Base-by-base conservation (phyloP, 805 yeast genomes). In the Saccharomyces paradoxus region DNA sequence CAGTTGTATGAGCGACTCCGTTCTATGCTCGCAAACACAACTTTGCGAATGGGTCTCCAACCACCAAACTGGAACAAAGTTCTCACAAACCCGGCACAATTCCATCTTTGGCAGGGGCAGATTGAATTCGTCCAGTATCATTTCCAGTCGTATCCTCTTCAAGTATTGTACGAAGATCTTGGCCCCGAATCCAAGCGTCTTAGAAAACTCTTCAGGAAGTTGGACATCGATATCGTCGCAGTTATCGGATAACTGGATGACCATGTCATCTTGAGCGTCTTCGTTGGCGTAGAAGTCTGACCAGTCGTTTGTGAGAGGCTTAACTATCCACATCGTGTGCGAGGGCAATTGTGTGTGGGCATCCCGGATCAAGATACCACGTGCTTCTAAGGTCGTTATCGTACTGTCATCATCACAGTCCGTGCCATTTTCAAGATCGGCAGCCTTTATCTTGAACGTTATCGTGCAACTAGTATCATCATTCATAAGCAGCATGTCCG, bases 21-120 rank as follows among this genome's bases (percentile, higher is more conserved):
- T 81, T 62, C 83, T 80, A 70, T 90, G 96, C 67, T 91, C 97
- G 37, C 88, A 80, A 29, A 87, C 75, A 63, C 99, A 94, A 49
- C 87, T 73, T 64, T 90, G 94, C 1, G 92, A 85, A 70, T 94
- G 99, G 50, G 84, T 79, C 62, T 92, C 99, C 44, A 94, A 75
- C 86, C 96, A 94, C 99, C 99, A 94, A 3, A 90, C 87, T 3
- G 96, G 97, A n/a, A 90, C 83, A 50, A 80, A 80, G 30, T 83
- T 82, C 65, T 94, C 99, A 71, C 99, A 94, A 28, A 94, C 90
- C 50, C 97, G 79, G 69, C 99, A 94, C 31, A 94, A 73, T 41
- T 87, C 89, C 54, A 83, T 78, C 26, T 84, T 84, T 1, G 96
- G 97, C n/a, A 82, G 78, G 0, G 96, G 96, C 0, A 89, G 77